Base-by-base conservation (phyloP, 768 basidiomycete genomes). In the Mycena crocata region DNA sequence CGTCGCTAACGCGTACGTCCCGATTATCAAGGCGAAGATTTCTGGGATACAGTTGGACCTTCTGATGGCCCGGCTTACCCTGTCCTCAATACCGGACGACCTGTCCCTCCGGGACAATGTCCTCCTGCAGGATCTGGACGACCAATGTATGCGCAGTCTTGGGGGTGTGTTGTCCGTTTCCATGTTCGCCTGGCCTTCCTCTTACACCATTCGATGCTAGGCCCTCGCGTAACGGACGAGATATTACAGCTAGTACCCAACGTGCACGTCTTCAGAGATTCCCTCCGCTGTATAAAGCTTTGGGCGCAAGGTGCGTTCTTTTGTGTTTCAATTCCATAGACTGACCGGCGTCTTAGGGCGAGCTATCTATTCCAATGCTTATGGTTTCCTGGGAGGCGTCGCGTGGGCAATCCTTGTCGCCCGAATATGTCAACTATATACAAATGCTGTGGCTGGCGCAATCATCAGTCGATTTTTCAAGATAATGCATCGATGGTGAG, bases 331-430 rank as follows among this genome's bases (percentile, higher is more conserved):
- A 52, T n/a, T 21, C 21, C 21, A 37, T 12, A n/a, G 39, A 10
- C 58, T 65, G 37, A 58, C 61, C 42, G 32, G 42, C 46, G 46
- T 32, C 30, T 45, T 73, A 98, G 96, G 90, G 72, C 87, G 96
- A 80, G 98, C 96, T 28, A 97, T 99, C 66, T 98, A 98, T 79
- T 97, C 96, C 1, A 99, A 99, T 77, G 95, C 98, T 14, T 95
- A 95, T 72, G 98, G 97, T 23, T 99, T 99, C 78, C 87, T 97
- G 34, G 98, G 98, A 62, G 98, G 98, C 74, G 97, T 99, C 2
- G 97, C 96, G 30, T 99, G 98, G 98, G 94, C 97, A 4, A 93
- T 99, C 85, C 88, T 99, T 42, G 96, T 98, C n/a, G 98, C 98
- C 56, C 91, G 98, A 78, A 96, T 99, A 86, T 99, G 98, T 81